Evolutionary conservation across 1,139 yeast genomes (phyloP), one percentile per base, ranked within the genome.

Genomic region (Yamadazyma sp.): DNA sequence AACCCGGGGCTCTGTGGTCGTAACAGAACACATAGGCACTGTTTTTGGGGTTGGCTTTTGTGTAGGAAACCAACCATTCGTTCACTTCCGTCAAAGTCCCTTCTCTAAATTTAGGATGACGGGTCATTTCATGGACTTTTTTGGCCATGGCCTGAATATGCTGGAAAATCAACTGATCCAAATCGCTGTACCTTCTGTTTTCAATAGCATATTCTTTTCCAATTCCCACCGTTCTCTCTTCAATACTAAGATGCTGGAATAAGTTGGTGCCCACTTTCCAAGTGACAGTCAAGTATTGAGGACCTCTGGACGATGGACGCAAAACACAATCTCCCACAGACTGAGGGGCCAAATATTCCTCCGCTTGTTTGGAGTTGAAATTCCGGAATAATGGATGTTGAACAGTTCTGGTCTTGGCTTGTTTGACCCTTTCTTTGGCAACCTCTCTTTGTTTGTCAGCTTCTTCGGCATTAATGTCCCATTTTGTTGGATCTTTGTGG

Each of bases 261-360:
- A 92, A 69, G 57, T 83, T 86, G 55, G 87, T 92, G 44, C 88
- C 92, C 29, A 94, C 91, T 59, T 92, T 92, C 98, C 98, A 92
- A 0, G 99, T 92, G 30, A 91, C 85, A 2, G 96, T 91, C 52
- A 92, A 75, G 61, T 81, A 96, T 49, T 87, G 86, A 32, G 79
- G 75, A 26, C 98, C 98, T 46, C 83, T 81, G 6, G 96, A 87
- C 1, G 97, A 89, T 9, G 98, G 98, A 51, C 99, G 79, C 42
- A 92, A 87, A 24, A 94, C 95, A 65, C 89, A 79, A 54, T 88
- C 96, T 37, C 99, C 99, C 44, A 91, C 83, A 34, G 83, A 79
- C 60, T 86, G 79, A 12, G 96, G 87, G 10, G 97, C 96, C 55
- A 92, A 73, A 54, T 76, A 91, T 54, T 87, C 95, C 62, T 92